These are phyloP conservation scores for Globisporangium cederbergense DNA, from an alignment of 352 stramenopile species.

Conservation along the genomic window DNA sequence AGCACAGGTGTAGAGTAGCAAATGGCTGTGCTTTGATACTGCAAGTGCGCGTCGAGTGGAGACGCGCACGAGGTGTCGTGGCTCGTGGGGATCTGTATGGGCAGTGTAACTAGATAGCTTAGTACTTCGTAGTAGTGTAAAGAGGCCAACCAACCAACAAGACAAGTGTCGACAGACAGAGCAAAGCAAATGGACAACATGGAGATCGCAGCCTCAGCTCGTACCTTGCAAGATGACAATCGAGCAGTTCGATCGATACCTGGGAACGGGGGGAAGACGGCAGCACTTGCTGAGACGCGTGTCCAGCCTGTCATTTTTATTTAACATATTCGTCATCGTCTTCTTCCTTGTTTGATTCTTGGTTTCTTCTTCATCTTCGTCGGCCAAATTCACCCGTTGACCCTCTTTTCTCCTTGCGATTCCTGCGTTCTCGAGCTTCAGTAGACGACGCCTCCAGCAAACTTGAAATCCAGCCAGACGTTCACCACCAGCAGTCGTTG, in stretches of 20 bases:
- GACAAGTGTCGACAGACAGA: background rate
- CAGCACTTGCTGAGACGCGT: background rate
- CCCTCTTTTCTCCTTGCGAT: background rate
- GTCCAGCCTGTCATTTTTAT: slow-evolving; percentile 1
- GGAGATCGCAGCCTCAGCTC: too few species aligned
- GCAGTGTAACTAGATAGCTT: background rate
- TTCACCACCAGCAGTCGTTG: background rate
- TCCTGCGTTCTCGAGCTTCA: background rate
- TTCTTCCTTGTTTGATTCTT: background rate
- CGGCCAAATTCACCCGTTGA: background rate
- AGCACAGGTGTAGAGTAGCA: background rate
- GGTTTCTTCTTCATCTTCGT: background rate
- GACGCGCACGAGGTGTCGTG: background rate
- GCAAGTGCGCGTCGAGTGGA: too few species aligned
- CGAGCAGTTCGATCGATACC: background rate
- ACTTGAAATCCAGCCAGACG: background rate
- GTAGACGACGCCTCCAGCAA: background rate
- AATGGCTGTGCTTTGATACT: background rate
- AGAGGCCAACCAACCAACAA: background rate
- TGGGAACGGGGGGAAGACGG: background rate
- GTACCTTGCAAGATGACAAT: too few species aligned
- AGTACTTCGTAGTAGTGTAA: background rate
- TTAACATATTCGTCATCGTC: background rate
- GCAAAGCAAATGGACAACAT: background rate
- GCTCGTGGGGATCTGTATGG: background rate